These are phyloP conservation scores for Sugiyamaella sp. DNA, from an alignment of 1,139 yeast species.

Conservation along the genomic window DNA sequence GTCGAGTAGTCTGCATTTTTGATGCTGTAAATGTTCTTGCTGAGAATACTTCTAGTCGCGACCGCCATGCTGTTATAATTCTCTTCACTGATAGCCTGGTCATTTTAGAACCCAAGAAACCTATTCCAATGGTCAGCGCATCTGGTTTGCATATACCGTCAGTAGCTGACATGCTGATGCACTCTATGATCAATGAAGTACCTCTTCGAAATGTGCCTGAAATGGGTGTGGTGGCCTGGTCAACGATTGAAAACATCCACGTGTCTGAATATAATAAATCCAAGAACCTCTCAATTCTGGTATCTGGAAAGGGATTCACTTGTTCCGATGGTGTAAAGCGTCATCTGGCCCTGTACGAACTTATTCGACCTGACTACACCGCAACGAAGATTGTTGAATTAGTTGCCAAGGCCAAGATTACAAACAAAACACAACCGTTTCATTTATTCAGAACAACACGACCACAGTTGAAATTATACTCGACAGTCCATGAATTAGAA, in stretches of 20 bases:
- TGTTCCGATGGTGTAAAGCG: constrained; percentile 21
- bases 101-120: constrained; percentile 51
- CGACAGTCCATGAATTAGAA: constrained; percentile 75
- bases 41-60: constrained; percentile 25
- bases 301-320: constrained; percentile 19
- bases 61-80: constrained; percentile 57
- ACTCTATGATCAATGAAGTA: constrained; percentile 82
- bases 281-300: constrained; percentile 28
- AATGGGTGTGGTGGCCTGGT: constrained; percentile 70
- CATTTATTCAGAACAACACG: constrained; percentile 64
- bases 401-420: constrained; percentile 73
- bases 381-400: constrained; percentile 60
- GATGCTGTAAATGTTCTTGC: constrained; percentile 54
- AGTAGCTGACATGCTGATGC: constrained; percentile 82
- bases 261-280: constrained; percentile 37
- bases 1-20: constrained; percentile 83
- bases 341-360: constrained; percentile 37
- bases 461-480: constrained; percentile 57
- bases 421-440: constrained; percentile 81
- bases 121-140: constrained; percentile 37
- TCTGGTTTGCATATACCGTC: constrained; percentile 57
- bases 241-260: constrained; percentile 55
- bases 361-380: constrained; percentile 42
- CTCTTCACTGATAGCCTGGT: constrained; percentile 79
- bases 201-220: constrained; percentile 73